Evolutionary conservation across 495 filamentous ascomycete species (phyloP).

Genomic region (Lichina pygmaea): DNA sequence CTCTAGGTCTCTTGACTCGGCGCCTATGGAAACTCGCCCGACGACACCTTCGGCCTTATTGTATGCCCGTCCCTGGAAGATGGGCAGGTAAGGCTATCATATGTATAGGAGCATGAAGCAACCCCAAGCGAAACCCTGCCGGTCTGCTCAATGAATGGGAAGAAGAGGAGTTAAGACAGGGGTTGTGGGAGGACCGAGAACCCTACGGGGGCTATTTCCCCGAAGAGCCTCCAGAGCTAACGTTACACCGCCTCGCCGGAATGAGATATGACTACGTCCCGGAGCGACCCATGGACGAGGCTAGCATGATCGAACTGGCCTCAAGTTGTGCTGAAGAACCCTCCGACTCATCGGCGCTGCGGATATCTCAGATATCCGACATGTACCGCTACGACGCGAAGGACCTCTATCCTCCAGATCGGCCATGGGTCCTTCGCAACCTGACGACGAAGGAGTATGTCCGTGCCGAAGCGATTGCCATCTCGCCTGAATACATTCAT

Average conservation of each 20-base stretch:
- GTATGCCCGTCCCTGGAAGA: not conserved
- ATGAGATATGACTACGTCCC: not conserved
- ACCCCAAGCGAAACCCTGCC: not conserved
- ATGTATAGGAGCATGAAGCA: not conserved
- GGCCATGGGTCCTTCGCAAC: conserved; percentile 12
- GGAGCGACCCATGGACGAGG: not conserved
- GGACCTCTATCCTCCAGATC: conserved; percentile 4
- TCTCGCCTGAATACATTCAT: not conserved
- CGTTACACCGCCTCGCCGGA: not conserved
- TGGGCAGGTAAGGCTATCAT: not conserved
- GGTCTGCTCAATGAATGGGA: not conserved
- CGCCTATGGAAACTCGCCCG: no score
- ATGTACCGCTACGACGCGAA: not conserved
- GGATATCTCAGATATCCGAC: not conserved
- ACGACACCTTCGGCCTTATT: not conserved
- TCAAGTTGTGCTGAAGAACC: no score
- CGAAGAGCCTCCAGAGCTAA: not conserved
- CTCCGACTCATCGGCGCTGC: not conserved
- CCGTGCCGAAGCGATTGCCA: conserved; percentile 7
- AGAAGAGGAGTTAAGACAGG: not conserved
- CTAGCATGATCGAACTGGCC: not conserved
- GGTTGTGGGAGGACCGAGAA: not conserved
- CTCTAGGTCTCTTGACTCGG: no score
- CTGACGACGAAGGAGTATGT: conserved; percentile 10
- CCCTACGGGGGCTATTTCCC: not conserved